These are phyloP conservation scores for Plectranthus barbatus DNA, from an alignment of 257 asterid species.

Conservation along the genomic window DNA sequence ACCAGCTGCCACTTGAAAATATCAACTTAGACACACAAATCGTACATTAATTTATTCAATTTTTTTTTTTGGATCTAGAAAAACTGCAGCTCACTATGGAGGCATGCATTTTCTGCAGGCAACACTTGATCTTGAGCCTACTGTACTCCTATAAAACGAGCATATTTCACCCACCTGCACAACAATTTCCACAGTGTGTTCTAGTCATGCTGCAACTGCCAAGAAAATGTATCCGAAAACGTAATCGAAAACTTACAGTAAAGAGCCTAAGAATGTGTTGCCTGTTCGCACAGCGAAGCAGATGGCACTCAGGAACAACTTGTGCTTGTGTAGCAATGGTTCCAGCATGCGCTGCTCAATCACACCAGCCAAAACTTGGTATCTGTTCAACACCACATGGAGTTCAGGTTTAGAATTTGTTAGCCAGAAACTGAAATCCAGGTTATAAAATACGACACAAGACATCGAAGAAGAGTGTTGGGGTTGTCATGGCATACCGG, in stretches of 20 bases:
- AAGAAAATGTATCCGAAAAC: neutral
- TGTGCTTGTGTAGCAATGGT: conserved; percentile 74
- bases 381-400: conserved; percentile 35
- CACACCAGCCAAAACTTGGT: conserved; percentile 88
- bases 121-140: conserved; percentile 41
- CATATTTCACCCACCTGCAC: conserved; percentile 92
- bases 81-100: conserved; percentile 6
- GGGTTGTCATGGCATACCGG: conserved; percentile 42
- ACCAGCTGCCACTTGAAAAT: neutral
- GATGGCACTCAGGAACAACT: conserved; percentile 62
- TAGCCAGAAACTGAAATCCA: too few relatives aligned
- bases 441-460: neutral
- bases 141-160: conserved; percentile 79
- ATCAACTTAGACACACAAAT: neutral
- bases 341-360: conserved; percentile 76
- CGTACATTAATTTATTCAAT: too few relatives aligned
- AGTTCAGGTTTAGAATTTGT: neutral
- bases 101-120: conserved; percentile 5
- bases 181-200: neutral
- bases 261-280: conserved; percentile 81
- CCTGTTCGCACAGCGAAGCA: conserved; percentile 97
- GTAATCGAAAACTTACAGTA: conserved; percentile 44
- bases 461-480: neutral
- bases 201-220: neutral
- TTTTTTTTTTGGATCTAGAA: neutral